Percentiles rank a stretch among this genome's conserved stretches.
Conservation (phyloP, 305 asterid species). For the Plantago lanceolata region DNA sequence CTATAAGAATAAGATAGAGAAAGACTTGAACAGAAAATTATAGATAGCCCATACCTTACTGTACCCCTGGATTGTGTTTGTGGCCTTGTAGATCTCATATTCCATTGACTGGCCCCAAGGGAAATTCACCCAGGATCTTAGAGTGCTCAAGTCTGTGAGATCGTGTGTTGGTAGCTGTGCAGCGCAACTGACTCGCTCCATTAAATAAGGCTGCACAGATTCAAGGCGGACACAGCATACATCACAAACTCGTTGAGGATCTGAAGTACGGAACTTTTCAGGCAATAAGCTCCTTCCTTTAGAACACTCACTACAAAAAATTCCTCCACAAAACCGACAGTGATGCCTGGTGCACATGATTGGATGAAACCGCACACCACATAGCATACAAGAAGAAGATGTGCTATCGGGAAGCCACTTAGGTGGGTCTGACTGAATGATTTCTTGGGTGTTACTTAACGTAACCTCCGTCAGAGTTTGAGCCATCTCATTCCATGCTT, state of each 20-base stretch:
- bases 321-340: slow-evolving; percentile 91
- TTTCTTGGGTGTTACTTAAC: slow-evolving; percentile 53
- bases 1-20: not conserved
- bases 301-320: slow-evolving; percentile 82
- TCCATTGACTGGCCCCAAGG: slow-evolving; percentile 99
- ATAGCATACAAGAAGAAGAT: slow-evolving; percentile 87
- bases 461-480: slow-evolving; percentile 79
- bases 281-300: slow-evolving; percentile 92
- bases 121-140: slow-evolving; percentile 96
- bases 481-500: slow-evolving; percentile 95
- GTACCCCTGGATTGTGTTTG: slow-evolving; percentile 75
- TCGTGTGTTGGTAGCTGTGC: slow-evolving; percentile 88
- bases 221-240: slow-evolving; percentile 91
- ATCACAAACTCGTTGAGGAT: slow-evolving; percentile 92
- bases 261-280: slow-evolving; percentile 54
- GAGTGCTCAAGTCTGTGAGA: slow-evolving; percentile 88
- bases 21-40: not conserved
- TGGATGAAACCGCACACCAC: slow-evolving; percentile 84
- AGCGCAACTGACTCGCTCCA: slow-evolving; percentile 88
- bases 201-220: slow-evolving; percentile 77
- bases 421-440: slow-evolving; percentile 86
- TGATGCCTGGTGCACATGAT: slow-evolving; percentile 97
- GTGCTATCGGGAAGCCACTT: slow-evolving; percentile 96
- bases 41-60: slow-evolving; percentile 43
- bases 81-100: slow-evolving; percentile 88